Base-by-base conservation (phyloP, 352 stramenopile genomes). In the Nothophytophthora sp. region DNA sequence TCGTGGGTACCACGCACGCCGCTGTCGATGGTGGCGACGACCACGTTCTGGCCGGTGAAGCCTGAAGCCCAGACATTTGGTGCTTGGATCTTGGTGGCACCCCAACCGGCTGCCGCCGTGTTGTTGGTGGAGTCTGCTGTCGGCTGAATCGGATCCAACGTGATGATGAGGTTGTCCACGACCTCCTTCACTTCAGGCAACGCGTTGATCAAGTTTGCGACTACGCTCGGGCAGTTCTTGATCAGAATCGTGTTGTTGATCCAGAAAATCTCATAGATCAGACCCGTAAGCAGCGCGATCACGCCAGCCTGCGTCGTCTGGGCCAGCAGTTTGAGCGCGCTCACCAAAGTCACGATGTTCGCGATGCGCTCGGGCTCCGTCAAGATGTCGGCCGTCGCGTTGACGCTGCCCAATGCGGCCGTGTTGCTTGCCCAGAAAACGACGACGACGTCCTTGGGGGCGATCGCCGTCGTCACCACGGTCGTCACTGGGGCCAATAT, bases 241-340 rank as follows among this genome's bases (percentile, higher is more conserved):
- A 80, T 54, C 27, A 57, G 36, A 13, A 80, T 52, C 13, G 64
- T 64, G 63, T 76, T 76, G 38, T n/a, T 65, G 55, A 80, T 73
- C 70, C 70, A 80, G 30, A 56, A 33, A 20, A 27, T 54, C 16
- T 48, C 33, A 32, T 49, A 69, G 10, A 42, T 9, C 11, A 62
- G n/a, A 0, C 40, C 53, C 2, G 27, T 37, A n/a, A 73, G 46
- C 4, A 73, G n/a, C 9, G 55, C 15, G 8, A 45, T 30, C 24
- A 72, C 29, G 0, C 52, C 39, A 13, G 19, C 34, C 57, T 69
- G 59, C 8, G 2, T 41, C 0, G 39, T 0, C 13, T 53, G 18
- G 2, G 59, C 36, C 25, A 67, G 27, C 7, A 43, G 18, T 27
- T 70, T 24, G 20, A 73, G 60, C 20, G 46, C 55, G 22, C 30